A percentile compares a stretch with the other conserved stretches of the same genome.
phyloP scores from a whole-genome alignment of 148 eudicot species.

The Spergularia marina region DNA sequence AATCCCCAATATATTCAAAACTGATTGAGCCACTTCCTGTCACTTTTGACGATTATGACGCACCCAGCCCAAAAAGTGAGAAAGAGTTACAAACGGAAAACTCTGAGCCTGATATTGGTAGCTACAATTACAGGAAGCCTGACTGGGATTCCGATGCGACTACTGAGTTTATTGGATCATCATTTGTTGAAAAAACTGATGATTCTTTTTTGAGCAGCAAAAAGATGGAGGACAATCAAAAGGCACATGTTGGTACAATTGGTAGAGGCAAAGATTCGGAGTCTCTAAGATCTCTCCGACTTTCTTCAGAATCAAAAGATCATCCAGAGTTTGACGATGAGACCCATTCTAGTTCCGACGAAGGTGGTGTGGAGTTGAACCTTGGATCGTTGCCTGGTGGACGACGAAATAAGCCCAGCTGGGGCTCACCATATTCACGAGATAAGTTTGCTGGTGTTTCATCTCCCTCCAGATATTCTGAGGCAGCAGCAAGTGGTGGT shows the following conservation, averaged over 20 bases:
- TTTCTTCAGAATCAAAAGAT: slow-evolving; percentile 25
- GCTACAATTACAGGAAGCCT: slow-evolving; percentile 21
- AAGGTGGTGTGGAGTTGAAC: slow-evolving; percentile 42
- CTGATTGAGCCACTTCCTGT: slow-evolving; percentile 40
- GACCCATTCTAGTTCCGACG: slow-evolving; percentile 36
- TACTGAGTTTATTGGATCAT: slow-evolving; percentile 11
- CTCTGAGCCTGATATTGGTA: slow-evolving; percentile 21
- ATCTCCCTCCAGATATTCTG: slow-evolving; percentile 29
- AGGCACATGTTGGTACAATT: slow-evolving; percentile 18
- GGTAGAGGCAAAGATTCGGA: slow-evolving; percentile 18
- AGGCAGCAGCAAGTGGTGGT: slow-evolving; percentile 25
- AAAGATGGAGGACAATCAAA: slow-evolving; percentile 19
- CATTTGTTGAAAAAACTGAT: slow-evolving; percentile 2
- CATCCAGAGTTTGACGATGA: slow-evolving; percentile 28
- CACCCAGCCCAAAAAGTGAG: slow-evolving; percentile 53
- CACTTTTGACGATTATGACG: slow-evolving; percentile 65
- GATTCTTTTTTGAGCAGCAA: slow-evolving; percentile 4
- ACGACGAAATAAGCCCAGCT: slow-evolving; percentile 50
- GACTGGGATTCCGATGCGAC: slow-evolving; percentile 14
- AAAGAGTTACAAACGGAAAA: slow-evolving; percentile 34
- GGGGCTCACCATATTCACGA: slow-evolving; percentile 38
- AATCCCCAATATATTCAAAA: slow-evolving; percentile 36
- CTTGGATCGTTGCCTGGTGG: slow-evolving; percentile 65
- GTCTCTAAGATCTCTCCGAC: slow-evolving; percentile 28
- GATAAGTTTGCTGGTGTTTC: slow-evolving; percentile 29